phyloP scores from a whole-genome alignment of 2,329 filamentous ascomycete genomes.

The Curvularia verruculosa region DNA sequence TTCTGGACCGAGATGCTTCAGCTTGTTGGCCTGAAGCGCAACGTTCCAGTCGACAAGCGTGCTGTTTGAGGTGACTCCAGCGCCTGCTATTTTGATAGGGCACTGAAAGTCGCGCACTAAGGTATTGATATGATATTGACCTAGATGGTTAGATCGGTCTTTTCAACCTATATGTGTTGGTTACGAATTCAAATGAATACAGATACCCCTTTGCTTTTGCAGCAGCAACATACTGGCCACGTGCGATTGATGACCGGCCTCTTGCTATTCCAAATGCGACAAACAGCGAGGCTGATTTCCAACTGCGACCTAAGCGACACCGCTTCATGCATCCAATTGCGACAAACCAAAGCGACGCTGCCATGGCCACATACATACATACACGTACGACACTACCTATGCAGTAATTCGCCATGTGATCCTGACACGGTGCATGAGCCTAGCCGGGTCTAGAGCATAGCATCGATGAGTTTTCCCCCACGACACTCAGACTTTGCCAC shows the following conservation, averaged over 20 bases:
- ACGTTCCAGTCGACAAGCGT: slow-evolving; percentile 40
- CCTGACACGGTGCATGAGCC: background rate
- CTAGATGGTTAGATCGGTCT: slow-evolving; percentile 21
- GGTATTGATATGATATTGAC: slow-evolving; percentile 16
- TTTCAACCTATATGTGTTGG: slow-evolving; percentile 12
- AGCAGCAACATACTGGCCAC: slow-evolving; percentile 1
- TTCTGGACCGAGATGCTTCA: slow-evolving; percentile 49
- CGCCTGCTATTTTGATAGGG: background rate
- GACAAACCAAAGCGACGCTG: slow-evolving; percentile 8
- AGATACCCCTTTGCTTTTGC: slow-evolving; percentile 28
- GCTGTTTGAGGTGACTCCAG: slow-evolving; percentile 22
- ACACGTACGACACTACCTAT: slow-evolving; percentile 1
- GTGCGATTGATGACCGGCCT: slow-evolving; percentile 15
- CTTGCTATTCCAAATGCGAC: slow-evolving; percentile 25
- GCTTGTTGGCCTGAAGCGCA: slow-evolving; percentile 41
- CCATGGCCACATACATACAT: background rate
- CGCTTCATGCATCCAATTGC: background rate
- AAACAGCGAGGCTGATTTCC: slow-evolving; percentile 19
- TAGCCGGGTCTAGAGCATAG: background rate
- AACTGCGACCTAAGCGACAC: slow-evolving; percentile 7
- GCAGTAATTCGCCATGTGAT: background rate
- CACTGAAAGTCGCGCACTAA: slow-evolving; percentile 2
- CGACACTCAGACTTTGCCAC: background rate
- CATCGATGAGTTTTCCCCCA: background rate
- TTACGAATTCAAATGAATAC: slow-evolving; percentile 19